Evolutionary conservation across 2,329 filamentous ascomycete genomes (phyloP).

Genomic region (Elsinoe arachidis): DNA sequence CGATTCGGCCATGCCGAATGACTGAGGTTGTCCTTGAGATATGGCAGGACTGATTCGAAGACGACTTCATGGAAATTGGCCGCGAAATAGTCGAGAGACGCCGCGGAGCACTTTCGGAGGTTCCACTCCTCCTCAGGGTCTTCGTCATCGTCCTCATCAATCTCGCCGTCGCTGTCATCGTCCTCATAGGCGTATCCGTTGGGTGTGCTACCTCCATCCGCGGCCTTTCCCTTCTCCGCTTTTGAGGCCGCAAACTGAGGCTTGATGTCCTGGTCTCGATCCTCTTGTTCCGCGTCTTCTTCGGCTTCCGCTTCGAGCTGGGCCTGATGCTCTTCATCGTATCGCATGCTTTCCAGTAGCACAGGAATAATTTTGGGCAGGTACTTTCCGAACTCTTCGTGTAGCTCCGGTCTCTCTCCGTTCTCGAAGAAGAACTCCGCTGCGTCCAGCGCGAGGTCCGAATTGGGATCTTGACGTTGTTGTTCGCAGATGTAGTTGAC

Average conservation of each 20-base stretch:
- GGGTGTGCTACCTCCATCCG: slow-evolving; percentile 30
- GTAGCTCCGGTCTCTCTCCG: slow-evolving; percentile 75
- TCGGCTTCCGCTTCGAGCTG: slow-evolving; percentile 68
- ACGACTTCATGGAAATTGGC: slow-evolving; percentile 80
- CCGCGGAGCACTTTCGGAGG: slow-evolving; percentile 90
- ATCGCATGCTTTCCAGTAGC: slow-evolving; percentile 89
- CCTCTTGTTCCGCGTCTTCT: slow-evolving; percentile 84
- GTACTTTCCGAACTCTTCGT: slow-evolving; percentile 66
- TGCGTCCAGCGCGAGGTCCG: slow-evolving; percentile 85
- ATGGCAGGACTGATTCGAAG: slow-evolving; percentile 86
- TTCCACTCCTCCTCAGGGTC: slow-evolving; percentile 93
- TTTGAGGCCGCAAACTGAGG: slow-evolving; percentile 71
- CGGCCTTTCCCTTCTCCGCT: slow-evolving; percentile 16
- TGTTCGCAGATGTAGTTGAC: slow-evolving; percentile 91
- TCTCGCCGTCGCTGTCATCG: slow-evolving; percentile 81
- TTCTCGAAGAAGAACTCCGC: slow-evolving; percentile 96
- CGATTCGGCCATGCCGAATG: slow-evolving; percentile 85
- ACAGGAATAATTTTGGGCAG: slow-evolving; percentile 82
- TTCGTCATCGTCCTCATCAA: slow-evolving; percentile 61
- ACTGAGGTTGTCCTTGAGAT: slow-evolving; percentile 79
- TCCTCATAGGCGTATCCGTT: slow-evolving; percentile 43
- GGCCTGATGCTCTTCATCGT: slow-evolving; percentile 86
- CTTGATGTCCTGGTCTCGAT: slow-evolving; percentile 82
- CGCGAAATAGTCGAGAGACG: slow-evolving; percentile 87
- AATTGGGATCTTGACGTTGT: slow-evolving; percentile 71